Base-by-base conservation (phyloP, 768 basidiomycete genomes). In the Mycena crocata region DNA sequence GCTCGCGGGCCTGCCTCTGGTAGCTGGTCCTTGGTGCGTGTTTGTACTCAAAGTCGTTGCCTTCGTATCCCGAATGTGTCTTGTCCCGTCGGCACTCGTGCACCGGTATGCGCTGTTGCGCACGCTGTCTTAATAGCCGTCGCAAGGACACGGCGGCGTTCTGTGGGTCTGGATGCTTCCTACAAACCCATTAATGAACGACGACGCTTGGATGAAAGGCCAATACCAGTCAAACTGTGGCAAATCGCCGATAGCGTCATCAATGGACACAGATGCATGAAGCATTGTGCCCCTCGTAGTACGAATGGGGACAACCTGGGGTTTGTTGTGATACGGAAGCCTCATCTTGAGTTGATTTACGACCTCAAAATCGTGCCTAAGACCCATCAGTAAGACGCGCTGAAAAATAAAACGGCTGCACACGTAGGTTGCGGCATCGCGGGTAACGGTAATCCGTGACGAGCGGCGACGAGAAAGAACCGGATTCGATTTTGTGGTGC, bases 221-320 rank as follows among this genome's bases (percentile, higher is more conserved):
- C 65, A 26, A 23, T 81, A 93, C 93, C 92, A 94, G 62, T 95
- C 90, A 74, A 90, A 95, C 5, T 76, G 83, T 3, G 86, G 88
- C 12, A 95, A 80, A 73, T 95, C 93, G 3, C 84, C 80, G 52
- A 94, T 93, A 1, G 93, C 92, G 73, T 93, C 92, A 24, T 86
- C 84, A 44, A 93, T 84, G 0, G 87, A 86, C 24, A 93, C 86
- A 68, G 81, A 81, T 10, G 78, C 80, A 73, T 90, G 87, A 0
- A 86, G 85, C 1, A 89, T 89, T 2, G 81, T 83, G 0, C 92
- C 92, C 24, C 70, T 64, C 5, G 76, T 72, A 0, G 83, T 81
- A 15, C 78, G 79, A 21, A 92, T 84, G 0, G 88, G 86, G 4
- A 10, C n/a, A 6, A 62, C 23, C 1, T 30, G 40, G 3, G 42